Conservation (phyloP, 495 filamentous ascomycete genomes). For the Penicillium cataractarum region DNA sequence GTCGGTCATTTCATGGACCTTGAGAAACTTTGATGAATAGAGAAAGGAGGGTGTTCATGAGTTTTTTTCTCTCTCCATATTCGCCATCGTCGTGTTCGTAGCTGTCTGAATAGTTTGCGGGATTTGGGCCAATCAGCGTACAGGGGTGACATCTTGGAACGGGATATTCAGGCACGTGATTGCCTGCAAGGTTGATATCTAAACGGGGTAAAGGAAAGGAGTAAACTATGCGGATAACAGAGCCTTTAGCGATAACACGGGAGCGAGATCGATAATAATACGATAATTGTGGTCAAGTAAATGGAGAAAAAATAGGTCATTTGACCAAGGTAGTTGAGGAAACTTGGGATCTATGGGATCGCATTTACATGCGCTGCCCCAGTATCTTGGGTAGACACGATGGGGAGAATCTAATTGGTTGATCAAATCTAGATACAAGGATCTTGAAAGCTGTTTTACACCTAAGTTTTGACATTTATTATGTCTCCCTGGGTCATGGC, state of each 20-base stretch:
- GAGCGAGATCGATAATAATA: background rate
- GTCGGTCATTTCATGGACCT: background rate
- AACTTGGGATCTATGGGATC: too few relatives aligned
- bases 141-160: slow-evolving; percentile 4
- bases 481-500: too few relatives aligned
- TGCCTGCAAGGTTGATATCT: background rate
- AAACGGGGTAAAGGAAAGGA: background rate
- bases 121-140: background rate
- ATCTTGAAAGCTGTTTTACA: background rate
- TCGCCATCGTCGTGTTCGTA: background rate
- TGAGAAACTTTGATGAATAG: background rate
- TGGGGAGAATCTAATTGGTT: background rate
- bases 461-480: background rate
- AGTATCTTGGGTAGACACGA: background rate
- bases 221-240: background rate
- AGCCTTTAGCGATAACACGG: background rate
- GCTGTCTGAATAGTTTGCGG: background rate
- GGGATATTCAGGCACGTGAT: background rate
- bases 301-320: background rate
- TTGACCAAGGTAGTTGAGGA: too few relatives aligned
- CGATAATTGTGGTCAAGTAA: background rate
- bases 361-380: too few relatives aligned
- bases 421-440: background rate
- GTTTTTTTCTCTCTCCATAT: background rate
- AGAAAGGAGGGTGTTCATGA: background rate